A percentile compares a stretch with the other conserved stretches of the same genome.
These are phyloP conservation scores for Monilinia aucupariae DNA, from an alignment of 2,329 filamentous ascomycete genomes.

Conservation along the genomic window DNA sequence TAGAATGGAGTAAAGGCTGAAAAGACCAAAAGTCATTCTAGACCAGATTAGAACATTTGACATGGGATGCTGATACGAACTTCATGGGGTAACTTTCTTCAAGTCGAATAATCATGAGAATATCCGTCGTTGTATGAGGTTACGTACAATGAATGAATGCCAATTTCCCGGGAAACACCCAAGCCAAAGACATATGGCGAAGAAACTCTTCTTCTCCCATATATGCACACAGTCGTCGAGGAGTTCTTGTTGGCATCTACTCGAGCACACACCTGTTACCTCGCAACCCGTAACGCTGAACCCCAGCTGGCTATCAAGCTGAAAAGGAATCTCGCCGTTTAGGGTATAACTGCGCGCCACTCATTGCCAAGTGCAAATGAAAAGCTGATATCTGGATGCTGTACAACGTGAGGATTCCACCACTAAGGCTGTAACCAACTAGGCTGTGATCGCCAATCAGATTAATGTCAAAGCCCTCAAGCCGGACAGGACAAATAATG, in stretches of 20 bases:
- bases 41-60: background rate
- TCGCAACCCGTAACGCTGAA: background rate
- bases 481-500: background rate
- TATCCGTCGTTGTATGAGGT: background rate
- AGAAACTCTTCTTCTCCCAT: background rate
- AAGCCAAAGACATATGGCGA: background rate
- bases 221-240: too few relatives aligned
- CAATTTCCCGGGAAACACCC: background rate
- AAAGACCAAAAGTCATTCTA: background rate
- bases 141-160: background rate
- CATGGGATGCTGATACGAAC: background rate
- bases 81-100: background rate
- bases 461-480: background rate
- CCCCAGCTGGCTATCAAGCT: background rate
- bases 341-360: background rate
- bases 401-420: background rate
- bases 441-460: background rate
- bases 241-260: too few relatives aligned
- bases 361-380: slow-evolving; percentile 2
- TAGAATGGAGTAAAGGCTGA: too few relatives aligned
- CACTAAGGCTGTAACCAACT: background rate
- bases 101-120: too few relatives aligned
- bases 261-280: too few relatives aligned
- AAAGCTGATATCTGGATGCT: background rate
- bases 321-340: background rate